Conservation (phyloP, 768 basidiomycete species). For the Ramaria sp. region DNA sequence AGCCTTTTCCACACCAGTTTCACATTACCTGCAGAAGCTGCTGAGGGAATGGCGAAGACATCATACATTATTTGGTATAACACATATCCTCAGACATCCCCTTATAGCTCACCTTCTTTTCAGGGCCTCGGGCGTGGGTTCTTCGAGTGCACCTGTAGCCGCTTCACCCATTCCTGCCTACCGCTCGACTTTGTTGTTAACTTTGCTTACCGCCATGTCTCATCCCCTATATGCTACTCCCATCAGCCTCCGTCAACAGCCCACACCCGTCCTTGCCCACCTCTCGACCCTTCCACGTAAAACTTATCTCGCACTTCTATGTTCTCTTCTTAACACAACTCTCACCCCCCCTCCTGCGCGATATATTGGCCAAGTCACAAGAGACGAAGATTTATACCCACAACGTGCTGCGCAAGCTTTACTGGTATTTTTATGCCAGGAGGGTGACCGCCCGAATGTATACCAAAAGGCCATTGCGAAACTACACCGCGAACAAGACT, state of each 20-base stretch:
- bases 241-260: slow-evolving; percentile 50
- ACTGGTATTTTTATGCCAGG: slow-evolving; percentile 1
- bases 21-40: slow-evolving; percentile 3
- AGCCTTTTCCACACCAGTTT: slow-evolving; percentile 6
- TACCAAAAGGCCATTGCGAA: slow-evolving; percentile 91
- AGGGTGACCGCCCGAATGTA: slow-evolving; percentile 47
- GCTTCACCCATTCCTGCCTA: slow-evolving; percentile 60
- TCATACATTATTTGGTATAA: slow-evolving; percentile 7
- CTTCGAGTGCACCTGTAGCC: slow-evolving; percentile 62
- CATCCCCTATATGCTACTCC: slow-evolving; percentile 82
- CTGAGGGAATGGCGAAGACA: not conserved
- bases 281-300: slow-evolving; percentile 71
- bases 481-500: slow-evolving; percentile 88
- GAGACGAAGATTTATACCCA: slow-evolving; percentile 8
- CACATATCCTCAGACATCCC: not conserved
- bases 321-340: slow-evolving; percentile 86
- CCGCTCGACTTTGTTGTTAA: slow-evolving; percentile 82
- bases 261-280: slow-evolving; percentile 43
- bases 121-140: slow-evolving; percentile 57
- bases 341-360: slow-evolving; percentile 49
- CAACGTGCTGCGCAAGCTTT: slow-evolving; percentile 12
- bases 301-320: slow-evolving; percentile 84
- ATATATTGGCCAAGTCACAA: slow-evolving; percentile 1
- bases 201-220: slow-evolving; percentile 81
- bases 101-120: not conserved